phyloP scores from a whole-genome alignment of 23 red algal genomes.

The Gracilaria caudata region DNA sequence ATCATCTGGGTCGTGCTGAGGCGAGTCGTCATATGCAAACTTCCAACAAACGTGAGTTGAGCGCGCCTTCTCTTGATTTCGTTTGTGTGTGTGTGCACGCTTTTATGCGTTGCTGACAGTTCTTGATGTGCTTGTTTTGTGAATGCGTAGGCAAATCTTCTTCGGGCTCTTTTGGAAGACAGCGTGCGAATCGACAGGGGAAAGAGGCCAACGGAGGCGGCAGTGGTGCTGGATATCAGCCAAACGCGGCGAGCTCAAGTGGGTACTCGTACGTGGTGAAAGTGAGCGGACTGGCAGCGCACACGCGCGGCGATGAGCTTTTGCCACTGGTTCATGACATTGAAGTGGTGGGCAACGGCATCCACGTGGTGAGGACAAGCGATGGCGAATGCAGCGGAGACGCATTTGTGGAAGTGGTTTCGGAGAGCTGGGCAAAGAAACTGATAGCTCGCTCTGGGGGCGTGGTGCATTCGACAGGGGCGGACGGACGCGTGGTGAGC shows the following conservation, averaged over 20 bases:
- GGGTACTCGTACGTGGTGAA: slow-evolving; percentile 41
- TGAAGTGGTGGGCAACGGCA: slow-evolving; percentile 27
- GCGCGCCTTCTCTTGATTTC: too few relatives aligned
- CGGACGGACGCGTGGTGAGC: neutral
- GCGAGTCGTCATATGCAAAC: slow-evolving; percentile 21
- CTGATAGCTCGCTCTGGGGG: slow-evolving; percentile 1
- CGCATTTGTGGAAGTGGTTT: slow-evolving; percentile 39
- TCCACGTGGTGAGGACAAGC: slow-evolving; percentile 14
- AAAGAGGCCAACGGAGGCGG: neutral
- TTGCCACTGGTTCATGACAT: slow-evolving; percentile 19
- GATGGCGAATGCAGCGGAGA: slow-evolving; percentile 35
- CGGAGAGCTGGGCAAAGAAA: slow-evolving; percentile 54
- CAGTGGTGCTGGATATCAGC: too few relatives aligned
- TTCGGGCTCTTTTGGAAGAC: neutral
- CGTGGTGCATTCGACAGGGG: neutral
- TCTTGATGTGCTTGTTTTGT: neutral
- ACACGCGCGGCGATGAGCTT: slow-evolving; percentile 31
- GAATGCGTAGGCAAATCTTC: neutral
- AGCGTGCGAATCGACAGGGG: neutral
- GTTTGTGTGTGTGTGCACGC: too few relatives aligned
- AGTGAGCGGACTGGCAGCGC: slow-evolving; percentile 25
- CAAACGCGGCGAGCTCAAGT: too few relatives aligned
- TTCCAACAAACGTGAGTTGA: slow-evolving; percentile 24
- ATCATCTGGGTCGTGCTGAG: slow-evolving; percentile 74
- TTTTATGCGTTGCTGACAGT: neutral